These are phyloP conservation scores for Monilinia laxa DNA, from an alignment of 2,329 filamentous ascomycete species.

Conservation along the genomic window DNA sequence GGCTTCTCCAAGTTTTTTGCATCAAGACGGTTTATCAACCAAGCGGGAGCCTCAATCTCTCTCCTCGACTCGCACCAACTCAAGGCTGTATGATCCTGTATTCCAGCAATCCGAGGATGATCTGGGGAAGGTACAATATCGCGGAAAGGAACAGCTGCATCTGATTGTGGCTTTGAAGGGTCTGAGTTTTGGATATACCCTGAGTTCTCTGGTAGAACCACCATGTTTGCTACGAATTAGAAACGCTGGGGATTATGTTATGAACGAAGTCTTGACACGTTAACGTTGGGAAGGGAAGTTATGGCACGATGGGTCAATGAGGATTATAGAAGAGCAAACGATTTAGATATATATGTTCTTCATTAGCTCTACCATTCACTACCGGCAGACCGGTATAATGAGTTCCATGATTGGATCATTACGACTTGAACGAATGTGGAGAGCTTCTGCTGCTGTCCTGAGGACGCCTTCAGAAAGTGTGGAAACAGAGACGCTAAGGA, in stretches of 20 bases:
- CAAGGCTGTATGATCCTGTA: conserved; percentile 33
- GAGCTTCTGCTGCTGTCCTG: conserved; percentile 9
- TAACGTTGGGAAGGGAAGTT: neutral
- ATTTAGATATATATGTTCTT: conserved; percentile 14
- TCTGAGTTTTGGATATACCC: conserved; percentile 35
- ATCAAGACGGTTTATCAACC: conserved; percentile 38
- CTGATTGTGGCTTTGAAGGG: conserved; percentile 35
- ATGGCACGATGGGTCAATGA: conserved; percentile 8
- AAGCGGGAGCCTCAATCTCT: conserved; percentile 38
- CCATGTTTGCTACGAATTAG: conserved; percentile 28
- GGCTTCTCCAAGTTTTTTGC: conserved; percentile 38
- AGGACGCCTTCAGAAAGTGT: no score
- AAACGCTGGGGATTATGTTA: neutral
- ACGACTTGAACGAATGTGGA: conserved; percentile 7
- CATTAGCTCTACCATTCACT: conserved; percentile 6
- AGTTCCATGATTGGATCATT: neutral
- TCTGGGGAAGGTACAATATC: conserved; percentile 33
- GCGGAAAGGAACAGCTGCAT: conserved; percentile 37
- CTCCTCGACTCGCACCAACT: conserved; percentile 38
- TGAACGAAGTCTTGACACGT: neutral
- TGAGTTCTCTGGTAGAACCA: conserved; percentile 31
- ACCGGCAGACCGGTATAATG: neutral
- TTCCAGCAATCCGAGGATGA: conserved; percentile 37
- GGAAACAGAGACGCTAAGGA: no score
- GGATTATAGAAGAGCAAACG: neutral